A percentile compares a stretch with the other conserved stretches of the same genome.
phyloP scores from a whole-genome alignment of 305 asterid genomes.

The Solanum hybrid region DNA sequence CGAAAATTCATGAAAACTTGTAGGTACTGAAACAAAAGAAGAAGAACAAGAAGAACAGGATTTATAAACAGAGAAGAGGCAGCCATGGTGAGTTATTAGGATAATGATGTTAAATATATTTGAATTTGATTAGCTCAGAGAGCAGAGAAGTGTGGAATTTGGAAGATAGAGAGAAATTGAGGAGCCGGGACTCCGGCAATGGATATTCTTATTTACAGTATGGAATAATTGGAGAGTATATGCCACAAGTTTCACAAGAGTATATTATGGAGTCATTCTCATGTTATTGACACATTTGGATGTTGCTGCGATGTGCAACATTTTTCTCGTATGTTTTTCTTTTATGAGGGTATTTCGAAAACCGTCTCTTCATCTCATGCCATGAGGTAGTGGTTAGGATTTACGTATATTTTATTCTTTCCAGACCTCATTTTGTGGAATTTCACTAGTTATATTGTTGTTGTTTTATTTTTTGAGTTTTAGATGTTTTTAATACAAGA shows the following conservation, averaged over 20 bases:
- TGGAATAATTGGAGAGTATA: conserved; percentile 51
- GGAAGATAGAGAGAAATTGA: conserved; percentile 8
- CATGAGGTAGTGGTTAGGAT: too few relatives aligned
- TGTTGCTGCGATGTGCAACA: background rate
- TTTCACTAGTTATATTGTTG: too few relatives aligned
- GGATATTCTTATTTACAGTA: conserved; percentile 43
- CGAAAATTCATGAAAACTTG: conserved; percentile 11
- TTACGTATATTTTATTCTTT: too few relatives aligned
- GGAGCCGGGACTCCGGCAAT: conserved; percentile 28
- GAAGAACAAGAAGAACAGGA: conserved; percentile 32
- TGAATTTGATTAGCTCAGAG: conserved; percentile 5
- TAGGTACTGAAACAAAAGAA: conserved; percentile 6
- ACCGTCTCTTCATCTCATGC: too few relatives aligned
- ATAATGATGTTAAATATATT: conserved; percentile 13
- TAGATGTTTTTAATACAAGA: background rate
- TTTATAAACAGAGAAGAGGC: conserved; percentile 35
- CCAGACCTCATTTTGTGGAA: rapidly evolving
- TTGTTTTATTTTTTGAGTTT: background rate
- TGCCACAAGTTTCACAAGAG: conserved; percentile 19
- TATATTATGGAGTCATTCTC: background rate
- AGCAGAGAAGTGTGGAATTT: conserved; percentile 4
- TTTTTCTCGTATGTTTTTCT: background rate
- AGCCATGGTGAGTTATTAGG: conserved; percentile 22
- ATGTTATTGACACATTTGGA: background rate
- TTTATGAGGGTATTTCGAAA: too few relatives aligned